phyloP scores from a whole-genome alignment of 129 eudicot species.

The Lonicera japonica region DNA sequence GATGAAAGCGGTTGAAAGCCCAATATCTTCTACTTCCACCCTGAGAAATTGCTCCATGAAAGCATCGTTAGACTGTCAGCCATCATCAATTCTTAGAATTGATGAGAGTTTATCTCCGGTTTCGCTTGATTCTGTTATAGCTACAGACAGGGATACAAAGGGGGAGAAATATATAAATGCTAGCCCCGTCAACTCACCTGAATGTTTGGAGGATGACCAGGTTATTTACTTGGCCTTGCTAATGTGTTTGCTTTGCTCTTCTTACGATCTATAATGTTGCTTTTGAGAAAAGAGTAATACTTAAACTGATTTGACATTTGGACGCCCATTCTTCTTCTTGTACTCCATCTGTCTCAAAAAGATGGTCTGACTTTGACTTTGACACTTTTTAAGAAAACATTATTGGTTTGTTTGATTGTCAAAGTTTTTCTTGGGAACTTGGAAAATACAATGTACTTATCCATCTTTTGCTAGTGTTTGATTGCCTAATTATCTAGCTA shows the following conservation, averaged over 20 bases:
- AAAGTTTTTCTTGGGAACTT: too few relatives aligned
- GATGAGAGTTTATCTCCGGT: slow-evolving; percentile 53
- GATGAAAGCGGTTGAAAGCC: slow-evolving; percentile 46
- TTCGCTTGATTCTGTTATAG: slow-evolving; percentile 59
- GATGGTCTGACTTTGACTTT: too few relatives aligned
- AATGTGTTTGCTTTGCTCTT: not conserved
- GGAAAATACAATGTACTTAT: too few relatives aligned
- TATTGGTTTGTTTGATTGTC: not conserved
- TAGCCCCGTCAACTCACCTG: slow-evolving; percentile 40
- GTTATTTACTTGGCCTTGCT: slow-evolving; percentile 29
- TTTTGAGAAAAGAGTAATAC: too few relatives aligned
- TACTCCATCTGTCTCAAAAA: too few relatives aligned
- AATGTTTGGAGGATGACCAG: slow-evolving; percentile 54
- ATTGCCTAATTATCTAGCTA: too few relatives aligned
- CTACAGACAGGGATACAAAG: slow-evolving; percentile 36
- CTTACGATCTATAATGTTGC: too few relatives aligned
- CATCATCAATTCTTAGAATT: slow-evolving; percentile 42
- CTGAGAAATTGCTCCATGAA: slow-evolving; percentile 43
- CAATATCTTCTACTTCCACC: slow-evolving; percentile 46
- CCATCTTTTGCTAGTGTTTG: too few relatives aligned
- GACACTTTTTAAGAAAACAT: too few relatives aligned
- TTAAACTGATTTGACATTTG: too few relatives aligned
- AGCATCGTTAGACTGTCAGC: slow-evolving; percentile 46
- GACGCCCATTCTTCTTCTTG: too few relatives aligned
- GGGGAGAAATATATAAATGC: slow-evolving; percentile 38